A percentile compares a stretch with the other conserved stretches of the same genome.
These are phyloP conservation scores for Hypseocharis bilobata DNA, from an alignment of 441 rosid species.

Conservation along the genomic window DNA sequence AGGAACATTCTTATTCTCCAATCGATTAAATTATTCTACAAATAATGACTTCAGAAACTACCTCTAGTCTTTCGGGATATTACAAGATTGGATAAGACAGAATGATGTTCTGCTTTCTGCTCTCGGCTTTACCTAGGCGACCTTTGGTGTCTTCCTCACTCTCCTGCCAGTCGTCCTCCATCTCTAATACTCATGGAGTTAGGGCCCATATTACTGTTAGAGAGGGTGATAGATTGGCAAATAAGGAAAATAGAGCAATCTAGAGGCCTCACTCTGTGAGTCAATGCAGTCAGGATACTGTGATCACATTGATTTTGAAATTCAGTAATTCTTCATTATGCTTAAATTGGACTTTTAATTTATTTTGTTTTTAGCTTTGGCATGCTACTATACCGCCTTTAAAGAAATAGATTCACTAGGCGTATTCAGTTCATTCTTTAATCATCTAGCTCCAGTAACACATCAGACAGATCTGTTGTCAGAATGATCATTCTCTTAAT, in stretches of 20 bases:
- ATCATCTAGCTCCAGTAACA: neutral
- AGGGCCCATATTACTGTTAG: neutral
- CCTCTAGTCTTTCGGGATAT: neutral
- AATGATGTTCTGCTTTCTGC: neutral
- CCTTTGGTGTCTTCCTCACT: neutral
- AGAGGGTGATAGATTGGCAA: neutral
- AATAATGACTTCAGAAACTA: neutral
- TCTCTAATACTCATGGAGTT: neutral
- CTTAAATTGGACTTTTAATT: neutral
- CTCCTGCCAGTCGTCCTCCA: neutral
- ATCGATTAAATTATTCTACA: neutral
- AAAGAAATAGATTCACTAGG: neutral
- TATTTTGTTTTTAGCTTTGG: neutral
- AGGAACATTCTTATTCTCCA: neutral
- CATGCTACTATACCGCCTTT: neutral
- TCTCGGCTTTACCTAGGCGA: neutral
- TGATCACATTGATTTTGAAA: neutral
- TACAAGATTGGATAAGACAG: neutral
- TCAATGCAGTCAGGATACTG: conserved; percentile 1
- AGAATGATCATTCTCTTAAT: neutral
- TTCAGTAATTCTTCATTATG: neutral
- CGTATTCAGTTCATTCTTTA: neutral
- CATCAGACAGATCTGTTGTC: neutral
- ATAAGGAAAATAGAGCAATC: neutral
- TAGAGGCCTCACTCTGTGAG: neutral